Evolutionary conservation across 805 yeast species (phyloP).

Genomic region (Trichomonascus vanleenenianus): DNA sequence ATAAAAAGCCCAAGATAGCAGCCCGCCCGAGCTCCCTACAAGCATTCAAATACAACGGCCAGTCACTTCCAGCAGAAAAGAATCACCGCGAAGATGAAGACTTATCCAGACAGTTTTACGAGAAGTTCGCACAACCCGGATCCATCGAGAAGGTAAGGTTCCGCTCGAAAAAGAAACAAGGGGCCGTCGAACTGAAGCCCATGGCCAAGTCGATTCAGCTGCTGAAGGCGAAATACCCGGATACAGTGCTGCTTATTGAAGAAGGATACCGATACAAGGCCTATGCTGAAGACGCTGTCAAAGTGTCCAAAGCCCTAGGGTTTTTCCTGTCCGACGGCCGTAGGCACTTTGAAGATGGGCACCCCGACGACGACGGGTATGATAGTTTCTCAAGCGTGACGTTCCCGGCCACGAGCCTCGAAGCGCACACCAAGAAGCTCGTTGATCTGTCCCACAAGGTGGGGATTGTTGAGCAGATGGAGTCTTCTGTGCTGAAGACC

Average conservation of each 20-base stretch:
- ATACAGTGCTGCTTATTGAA: slow-evolving; percentile 71
- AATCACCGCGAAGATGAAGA: too few species aligned
- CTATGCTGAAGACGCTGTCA: slow-evolving; percentile 75
- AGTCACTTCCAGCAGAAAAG: background rate
- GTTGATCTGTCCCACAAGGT: slow-evolving; percentile 69
- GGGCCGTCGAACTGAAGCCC: slow-evolving; percentile 48
- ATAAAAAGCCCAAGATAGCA: too few species aligned
- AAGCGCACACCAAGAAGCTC: slow-evolving; percentile 67
- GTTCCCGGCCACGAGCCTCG: slow-evolving; percentile 69
- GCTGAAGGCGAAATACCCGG: slow-evolving; percentile 51
- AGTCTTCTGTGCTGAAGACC: slow-evolving; percentile 67
- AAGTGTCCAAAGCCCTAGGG: slow-evolving; percentile 47
- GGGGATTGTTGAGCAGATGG: slow-evolving; percentile 81
- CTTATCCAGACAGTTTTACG: background rate
- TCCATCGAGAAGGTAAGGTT: slow-evolving; percentile 1
- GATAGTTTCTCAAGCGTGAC: slow-evolving; percentile 73
- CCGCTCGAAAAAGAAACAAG: background rate
- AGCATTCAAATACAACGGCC: background rate
- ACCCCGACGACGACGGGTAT: slow-evolving; percentile 39
- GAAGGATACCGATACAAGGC: slow-evolving; percentile 90
- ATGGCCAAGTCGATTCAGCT: slow-evolving; percentile 70
- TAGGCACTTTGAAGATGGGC: slow-evolving; percentile 41
- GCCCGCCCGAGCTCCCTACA: too few species aligned
- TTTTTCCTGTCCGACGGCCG: slow-evolving; percentile 71
- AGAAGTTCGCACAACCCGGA: background rate